Evolutionary conservation across 2,329 filamentous ascomycete species (phyloP).

Genomic region (Aspergillus latus): DNA sequence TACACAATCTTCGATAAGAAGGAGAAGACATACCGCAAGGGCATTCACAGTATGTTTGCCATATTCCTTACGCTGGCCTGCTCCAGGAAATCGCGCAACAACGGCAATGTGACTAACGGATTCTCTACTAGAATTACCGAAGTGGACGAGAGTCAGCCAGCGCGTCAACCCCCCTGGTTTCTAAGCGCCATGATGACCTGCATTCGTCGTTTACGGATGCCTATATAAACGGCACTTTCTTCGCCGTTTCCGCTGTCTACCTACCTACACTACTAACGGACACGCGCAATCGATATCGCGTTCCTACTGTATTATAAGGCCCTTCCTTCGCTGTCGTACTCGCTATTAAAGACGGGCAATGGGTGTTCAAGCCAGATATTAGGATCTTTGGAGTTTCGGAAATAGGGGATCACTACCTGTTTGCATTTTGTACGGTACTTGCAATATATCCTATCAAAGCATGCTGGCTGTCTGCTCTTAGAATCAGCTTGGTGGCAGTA

Average conservation of each 20-base stretch:
- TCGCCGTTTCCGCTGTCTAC: not conserved
- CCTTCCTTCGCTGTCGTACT: not conserved
- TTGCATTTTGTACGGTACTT: constrained; percentile 21
- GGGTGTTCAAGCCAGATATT: constrained; percentile 25
- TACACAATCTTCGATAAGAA: constrained; percentile 98
- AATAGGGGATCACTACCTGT: constrained; percentile 27
- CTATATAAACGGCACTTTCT: not conserved
- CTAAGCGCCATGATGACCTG: constrained; percentile 48
- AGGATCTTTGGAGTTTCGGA: constrained; percentile 36
- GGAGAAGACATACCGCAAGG: constrained; percentile 92
- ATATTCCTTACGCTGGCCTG: no score
- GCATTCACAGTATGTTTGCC: constrained; percentile 75
- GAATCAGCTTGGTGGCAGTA: no score
- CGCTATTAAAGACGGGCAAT: constrained; percentile 9
- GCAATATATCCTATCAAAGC: not conserved
- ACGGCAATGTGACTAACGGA: not conserved
- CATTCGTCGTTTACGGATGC: not conserved
- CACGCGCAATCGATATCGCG: constrained; percentile 11
- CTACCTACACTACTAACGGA: not conserved
- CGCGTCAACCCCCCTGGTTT: constrained; percentile 92
- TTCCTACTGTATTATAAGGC: constrained; percentile 33
- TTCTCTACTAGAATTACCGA: constrained; percentile 64
- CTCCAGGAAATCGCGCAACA: no score
- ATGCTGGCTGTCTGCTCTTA: no score
- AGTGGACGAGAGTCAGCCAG: constrained; percentile 96